Conservation (phyloP, 352 stramenopile species). For the Thraustochytrium sp. region DNA sequence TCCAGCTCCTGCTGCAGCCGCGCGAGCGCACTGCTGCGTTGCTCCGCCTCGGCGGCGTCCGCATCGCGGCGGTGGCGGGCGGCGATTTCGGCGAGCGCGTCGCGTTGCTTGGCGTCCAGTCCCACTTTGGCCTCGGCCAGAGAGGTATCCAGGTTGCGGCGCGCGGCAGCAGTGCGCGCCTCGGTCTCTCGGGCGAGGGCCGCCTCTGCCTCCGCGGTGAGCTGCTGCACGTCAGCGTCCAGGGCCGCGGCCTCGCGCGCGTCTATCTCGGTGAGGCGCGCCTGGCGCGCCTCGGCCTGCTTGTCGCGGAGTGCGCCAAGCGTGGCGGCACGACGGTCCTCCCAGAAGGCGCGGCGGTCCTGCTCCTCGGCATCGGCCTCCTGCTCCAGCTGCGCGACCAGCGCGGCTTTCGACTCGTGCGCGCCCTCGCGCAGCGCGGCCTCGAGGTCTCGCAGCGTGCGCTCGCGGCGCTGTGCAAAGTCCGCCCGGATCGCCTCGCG, state of each 20-base stretch:
- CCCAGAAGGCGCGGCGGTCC: background rate
- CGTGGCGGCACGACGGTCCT: background rate
- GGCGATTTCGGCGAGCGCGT: background rate
- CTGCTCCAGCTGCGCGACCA: background rate
- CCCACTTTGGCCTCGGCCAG: background rate
- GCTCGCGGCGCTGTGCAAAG: background rate
- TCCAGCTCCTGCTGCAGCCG: background rate
- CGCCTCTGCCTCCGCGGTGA: background rate
- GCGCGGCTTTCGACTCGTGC: background rate
- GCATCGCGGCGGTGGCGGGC: background rate
- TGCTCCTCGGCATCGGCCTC: background rate
- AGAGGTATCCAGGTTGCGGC: background rate
- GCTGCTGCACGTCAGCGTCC: background rate
- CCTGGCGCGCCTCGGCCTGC: background rate
- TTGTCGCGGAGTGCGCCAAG: background rate
- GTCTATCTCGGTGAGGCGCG: background rate
- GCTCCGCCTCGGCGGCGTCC: background rate
- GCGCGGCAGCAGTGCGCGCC: background rate
- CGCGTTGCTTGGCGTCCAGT: background rate
- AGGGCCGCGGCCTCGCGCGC: background rate
- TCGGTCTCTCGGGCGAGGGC: background rate
- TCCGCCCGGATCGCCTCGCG: background rate
- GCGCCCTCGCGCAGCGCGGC: background rate
- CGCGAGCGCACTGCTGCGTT: background rate
- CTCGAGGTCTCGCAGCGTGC: background rate